Evolutionary conservation across 306 rosid genomes (phyloP), one percentile per base, ranked within the genome.

Genomic region (Pyrus pyrifolia): DNA sequence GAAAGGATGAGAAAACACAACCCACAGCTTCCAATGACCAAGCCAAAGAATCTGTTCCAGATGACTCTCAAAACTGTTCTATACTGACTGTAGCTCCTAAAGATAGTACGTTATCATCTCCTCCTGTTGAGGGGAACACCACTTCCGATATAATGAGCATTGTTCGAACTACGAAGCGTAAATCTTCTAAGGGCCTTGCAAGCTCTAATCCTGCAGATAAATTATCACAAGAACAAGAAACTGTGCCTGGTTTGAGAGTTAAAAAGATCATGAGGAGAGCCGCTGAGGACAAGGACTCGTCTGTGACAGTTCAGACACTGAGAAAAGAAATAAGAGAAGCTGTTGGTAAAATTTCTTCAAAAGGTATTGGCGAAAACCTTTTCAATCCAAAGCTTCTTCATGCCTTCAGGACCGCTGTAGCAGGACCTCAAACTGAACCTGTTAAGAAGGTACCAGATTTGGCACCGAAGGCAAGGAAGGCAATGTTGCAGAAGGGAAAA

Each of bases 191-290:
- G 85, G 88, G 64, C 68, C 69, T 42, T 71, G 68, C 73, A 68
- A 60, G 19, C 65, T 64, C 81, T 53, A 81, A 86, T 74, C 71
- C 89, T 68, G 77, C 25, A 80, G 70, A 61, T 40, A 81, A 85
- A 78, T 82, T 80, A 58, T 79, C 87, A 69, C 83, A 80, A 83
- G 88, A 81, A 75, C 79, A 71, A 38, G 96, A 88, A 79, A 87
- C 76, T 67, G 59, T 80, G 84, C 87, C 86, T 78, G 95, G 97
- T 40, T 85, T 95, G 85, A 91, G 97, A 83, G 97, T 95, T 21
- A 95, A 95, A 79, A 95, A 95, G 90, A 92, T 95, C 85, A 89
- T 95, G 97, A 92, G 91, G 89, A 89, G 97, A 86, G 87, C 76
- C 79, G 72, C 89, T 45, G 89, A 84, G 81, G 87, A 89, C 78